Conservation (phyloP, 2,329 filamentous ascomycete species). For the Epichloe hybrida region DNA sequence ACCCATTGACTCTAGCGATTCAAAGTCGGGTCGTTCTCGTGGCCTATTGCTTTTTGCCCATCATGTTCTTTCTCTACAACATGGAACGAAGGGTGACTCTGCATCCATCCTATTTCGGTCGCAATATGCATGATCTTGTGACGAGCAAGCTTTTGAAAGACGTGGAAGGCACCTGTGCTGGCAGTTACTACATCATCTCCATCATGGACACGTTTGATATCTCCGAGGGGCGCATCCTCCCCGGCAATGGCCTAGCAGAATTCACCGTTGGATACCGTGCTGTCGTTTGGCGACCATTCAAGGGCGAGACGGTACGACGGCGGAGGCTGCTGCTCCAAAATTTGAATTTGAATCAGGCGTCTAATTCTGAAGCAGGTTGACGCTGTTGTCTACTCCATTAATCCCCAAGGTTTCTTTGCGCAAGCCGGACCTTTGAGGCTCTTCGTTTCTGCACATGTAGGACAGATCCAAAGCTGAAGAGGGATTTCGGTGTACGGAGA, state of each 20-base stretch:
- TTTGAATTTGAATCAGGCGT: constrained; percentile 8
- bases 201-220: constrained; percentile 96
- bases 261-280: constrained; percentile 92
- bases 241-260: constrained; percentile 81
- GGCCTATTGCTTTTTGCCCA: constrained; percentile 11
- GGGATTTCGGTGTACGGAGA: neutral
- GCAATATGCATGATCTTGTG: constrained; percentile 83
- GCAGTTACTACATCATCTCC: constrained; percentile 93
- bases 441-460: constrained; percentile 73
- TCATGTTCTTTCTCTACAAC: constrained; percentile 97
- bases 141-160: constrained; percentile 81
- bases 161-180: constrained; percentile 89
- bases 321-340: constrained; percentile 7
- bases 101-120: constrained; percentile 93
- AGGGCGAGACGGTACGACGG: constrained; percentile 78
- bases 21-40: neutral
- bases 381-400: constrained; percentile 82
- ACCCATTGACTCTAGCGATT: neutral
- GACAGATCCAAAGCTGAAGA: constrained; percentile 16
- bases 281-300: constrained; percentile 95
- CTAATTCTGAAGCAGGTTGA: constrained; percentile 55
- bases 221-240: constrained; percentile 82
- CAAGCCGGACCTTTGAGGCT: constrained; percentile 65
- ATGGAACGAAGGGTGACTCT: constrained; percentile 89
- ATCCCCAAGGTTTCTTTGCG: constrained; percentile 82